Base-by-base conservation (phyloP, 805 yeast species). In the Zygoascus flipseniorum region DNA sequence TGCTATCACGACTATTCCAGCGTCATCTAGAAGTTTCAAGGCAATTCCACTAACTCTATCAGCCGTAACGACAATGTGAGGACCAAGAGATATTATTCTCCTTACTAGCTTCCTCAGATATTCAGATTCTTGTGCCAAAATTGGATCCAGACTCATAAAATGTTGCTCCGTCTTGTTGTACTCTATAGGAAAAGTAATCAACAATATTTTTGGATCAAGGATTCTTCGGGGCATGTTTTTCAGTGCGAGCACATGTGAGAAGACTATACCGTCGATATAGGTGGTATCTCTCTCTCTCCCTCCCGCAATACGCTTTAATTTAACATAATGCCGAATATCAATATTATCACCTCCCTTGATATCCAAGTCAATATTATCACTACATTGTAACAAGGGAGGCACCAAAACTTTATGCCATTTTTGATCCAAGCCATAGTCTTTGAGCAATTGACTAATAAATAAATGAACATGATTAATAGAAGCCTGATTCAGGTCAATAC, bases 181-280 rank as follows among this genome's bases (percentile, higher is more conserved):
- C 63, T 90, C 98, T 26, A 93, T 71, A 0, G 97, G 97, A 62
- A 93, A 93, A 75, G 89, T 83, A 5, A 93, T 76, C 16, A 95
- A 73, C 54, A 92, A 81, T 42, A 93, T 85, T 52, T 82, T 78
- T 0, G 99, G 98, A 50, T 79, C 75, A 0, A 65, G 62, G 8
- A 95, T 73, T 23, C 66, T 63, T 5, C 79, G 67, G 0, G 89
- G 79, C 99, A 93, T 95, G 1, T 78, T 66, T 62, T 84, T 87
- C 41, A 86, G 73, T 2, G 96, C 96, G 45, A 90, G 72, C 16
- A 83, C 80, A 59, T 89, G 89, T 0, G 97, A 85, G 67, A 90
- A 89, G 2, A 88, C 85, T 4, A 88, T 69, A 0, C 99, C 99
- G 62, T 85, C 82, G 2, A 92, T 66, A 31, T 79, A 76, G 28